These are phyloP conservation scores for Spathaspora gorwiae DNA, from an alignment of 805 yeast genomes.

Conservation along the genomic window DNA sequence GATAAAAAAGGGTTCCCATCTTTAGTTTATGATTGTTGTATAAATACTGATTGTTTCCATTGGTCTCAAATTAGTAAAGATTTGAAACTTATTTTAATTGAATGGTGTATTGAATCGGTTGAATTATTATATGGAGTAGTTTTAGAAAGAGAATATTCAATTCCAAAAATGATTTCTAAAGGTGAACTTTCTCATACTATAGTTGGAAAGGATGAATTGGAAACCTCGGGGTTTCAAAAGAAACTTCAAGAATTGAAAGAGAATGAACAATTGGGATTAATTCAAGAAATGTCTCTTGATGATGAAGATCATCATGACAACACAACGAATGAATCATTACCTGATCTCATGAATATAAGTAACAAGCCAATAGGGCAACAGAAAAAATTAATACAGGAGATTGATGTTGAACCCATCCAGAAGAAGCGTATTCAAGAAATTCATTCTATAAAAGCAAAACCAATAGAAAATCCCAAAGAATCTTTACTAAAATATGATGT, in stretches of 20 bases:
- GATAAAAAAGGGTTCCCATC: constrained; percentile 72
- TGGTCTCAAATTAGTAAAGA: constrained; percentile 60
- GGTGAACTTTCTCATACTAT: constrained; percentile 52
- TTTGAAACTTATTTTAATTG: constrained; percentile 61
- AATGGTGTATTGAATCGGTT: constrained; percentile 80
- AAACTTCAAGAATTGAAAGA: constrained; percentile 30
- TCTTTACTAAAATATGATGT: neutral
- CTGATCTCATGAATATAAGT: constrained; percentile 25
- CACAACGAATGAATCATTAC: constrained; percentile 14
- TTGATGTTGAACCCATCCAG: constrained; percentile 26
- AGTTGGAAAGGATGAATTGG: constrained; percentile 42
- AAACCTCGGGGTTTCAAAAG: constrained; percentile 31
- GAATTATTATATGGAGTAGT: constrained; percentile 48
- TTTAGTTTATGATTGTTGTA: constrained; percentile 74
- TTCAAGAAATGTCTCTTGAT: constrained; percentile 34
- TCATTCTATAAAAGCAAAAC: neutral
- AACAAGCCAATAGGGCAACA: constrained; percentile 4
- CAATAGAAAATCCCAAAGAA: neutral
- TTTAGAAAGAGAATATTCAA: constrained; percentile 58
- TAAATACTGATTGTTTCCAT: constrained; percentile 56
- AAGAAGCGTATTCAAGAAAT: neutral
- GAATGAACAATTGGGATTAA: constrained; percentile 39
- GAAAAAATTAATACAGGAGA: constrained; percentile 54
- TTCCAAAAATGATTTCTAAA: constrained; percentile 71
- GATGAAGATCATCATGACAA: constrained; percentile 4